A percentile compares a stretch with the other conserved stretches of the same genome.
Evolutionary conservation across 768 basidiomycete species (phyloP).

Genomic region (Symmetrospora coprosmae): DNA sequence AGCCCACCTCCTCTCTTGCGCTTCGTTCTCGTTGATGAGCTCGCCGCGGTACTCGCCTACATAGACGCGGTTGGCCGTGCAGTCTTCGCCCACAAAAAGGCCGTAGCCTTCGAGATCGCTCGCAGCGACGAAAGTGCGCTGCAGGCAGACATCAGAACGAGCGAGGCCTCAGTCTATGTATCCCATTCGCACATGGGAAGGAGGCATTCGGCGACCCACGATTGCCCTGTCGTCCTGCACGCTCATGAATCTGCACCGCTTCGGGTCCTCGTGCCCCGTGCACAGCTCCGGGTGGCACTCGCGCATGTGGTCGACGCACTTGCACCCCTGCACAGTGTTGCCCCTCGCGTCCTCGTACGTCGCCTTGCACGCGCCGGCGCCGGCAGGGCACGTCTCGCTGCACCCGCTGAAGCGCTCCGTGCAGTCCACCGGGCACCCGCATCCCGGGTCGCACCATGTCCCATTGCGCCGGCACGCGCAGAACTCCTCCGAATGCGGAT

Average conservation of each 20-base stretch:
- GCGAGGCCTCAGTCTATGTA: not conserved
- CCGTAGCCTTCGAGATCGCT: constrained; percentile 13
- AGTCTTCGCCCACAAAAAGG: constrained; percentile 10
- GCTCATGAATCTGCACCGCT: constrained; percentile 1
- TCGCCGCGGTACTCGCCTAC: constrained; percentile 14
- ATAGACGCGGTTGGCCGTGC: not conserved
- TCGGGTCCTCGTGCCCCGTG: constrained; percentile 1
- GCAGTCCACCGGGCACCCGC: constrained; percentile 17
- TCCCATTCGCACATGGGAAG: not conserved
- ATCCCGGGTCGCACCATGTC: constrained; percentile 20
- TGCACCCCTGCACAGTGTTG: not conserved
- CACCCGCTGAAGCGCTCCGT: constrained; percentile 14
- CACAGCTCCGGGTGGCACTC: constrained; percentile 14
- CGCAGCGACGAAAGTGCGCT: constrained; percentile 14
- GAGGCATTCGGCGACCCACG: not conserved
- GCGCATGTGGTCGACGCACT: not conserved
- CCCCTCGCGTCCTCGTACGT: not conserved
- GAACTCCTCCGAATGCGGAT: not conserved
- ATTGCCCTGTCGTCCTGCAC: constrained; percentile 7
- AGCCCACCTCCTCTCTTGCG: not conserved
- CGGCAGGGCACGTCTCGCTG: not conserved
- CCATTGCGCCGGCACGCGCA: constrained; percentile 8
- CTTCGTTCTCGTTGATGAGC: constrained; percentile 18
- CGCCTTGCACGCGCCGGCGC: not conserved
- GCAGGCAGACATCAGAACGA: not conserved